Conservation (phyloP, 257 asterid species). For the Handroanthus guayacan region DNA sequence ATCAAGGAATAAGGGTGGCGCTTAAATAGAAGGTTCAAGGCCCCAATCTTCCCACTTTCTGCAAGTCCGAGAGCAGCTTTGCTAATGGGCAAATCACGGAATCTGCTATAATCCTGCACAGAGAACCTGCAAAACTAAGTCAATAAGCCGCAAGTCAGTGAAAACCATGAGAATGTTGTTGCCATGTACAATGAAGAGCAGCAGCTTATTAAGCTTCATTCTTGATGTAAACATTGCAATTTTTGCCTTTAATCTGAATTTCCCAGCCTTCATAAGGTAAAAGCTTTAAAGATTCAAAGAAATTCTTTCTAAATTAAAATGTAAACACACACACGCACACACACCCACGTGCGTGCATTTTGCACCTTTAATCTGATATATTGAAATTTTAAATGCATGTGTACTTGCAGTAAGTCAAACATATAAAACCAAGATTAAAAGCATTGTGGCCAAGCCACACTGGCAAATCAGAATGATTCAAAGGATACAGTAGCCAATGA, state of each 20-base stretch:
- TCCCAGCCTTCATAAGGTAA: constrained; percentile 14
- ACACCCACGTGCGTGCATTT: too few species aligned
- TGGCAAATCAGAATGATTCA: constrained; percentile 23
- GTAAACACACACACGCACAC: background rate
- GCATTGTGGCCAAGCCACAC: constrained; percentile 9
- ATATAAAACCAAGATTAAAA: background rate
- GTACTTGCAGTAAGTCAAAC: constrained; percentile 25
- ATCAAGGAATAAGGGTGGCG: constrained; percentile 87
- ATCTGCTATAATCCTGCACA: constrained; percentile 80
- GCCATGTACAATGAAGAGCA: constrained; percentile 30
- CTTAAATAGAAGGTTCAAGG: constrained; percentile 88
- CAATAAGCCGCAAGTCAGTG: constrained; percentile 69
- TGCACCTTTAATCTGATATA: constrained; percentile 14
- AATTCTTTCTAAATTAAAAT: constrained; percentile 10
- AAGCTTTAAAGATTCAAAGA: constrained; percentile 27
- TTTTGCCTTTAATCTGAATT: constrained; percentile 24
- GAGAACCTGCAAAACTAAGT: constrained; percentile 90
- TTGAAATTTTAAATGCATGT: background rate
- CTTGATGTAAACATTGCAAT: constrained; percentile 17
- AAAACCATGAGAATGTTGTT: constrained; percentile 41
- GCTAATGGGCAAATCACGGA: constrained; percentile 70
- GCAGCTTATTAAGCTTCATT: constrained; percentile 30
- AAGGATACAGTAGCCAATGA: constrained; percentile 26
- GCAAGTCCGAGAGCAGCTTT: constrained; percentile 82
- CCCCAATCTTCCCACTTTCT: constrained; percentile 95